A percentile compares a stretch with the other conserved stretches of the same genome.
Evolutionary conservation across 768 basidiomycete species (phyloP).

Genomic region (Rickenella mellea): DNA sequence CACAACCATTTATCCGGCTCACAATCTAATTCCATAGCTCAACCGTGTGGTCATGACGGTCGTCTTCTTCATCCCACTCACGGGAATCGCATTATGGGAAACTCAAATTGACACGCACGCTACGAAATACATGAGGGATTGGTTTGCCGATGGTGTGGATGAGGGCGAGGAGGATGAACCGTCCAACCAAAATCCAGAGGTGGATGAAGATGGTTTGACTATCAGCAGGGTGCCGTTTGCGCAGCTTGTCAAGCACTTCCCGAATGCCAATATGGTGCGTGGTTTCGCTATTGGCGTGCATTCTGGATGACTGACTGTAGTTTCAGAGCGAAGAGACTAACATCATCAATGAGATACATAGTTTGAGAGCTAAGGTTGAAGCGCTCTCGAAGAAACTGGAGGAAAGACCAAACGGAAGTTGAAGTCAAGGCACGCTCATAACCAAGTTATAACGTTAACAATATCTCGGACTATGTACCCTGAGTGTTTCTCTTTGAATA

Average conservation of each 20-base stretch:
- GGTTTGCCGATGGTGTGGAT: slow-evolving; percentile 48
- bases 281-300: slow-evolving; percentile 2
- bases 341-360: slow-evolving; percentile 54
- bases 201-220: slow-evolving; percentile 48
- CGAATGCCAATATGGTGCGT: slow-evolving; percentile 61
- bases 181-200: slow-evolving; percentile 46
- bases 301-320: slow-evolving; percentile 2
- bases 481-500: no score
- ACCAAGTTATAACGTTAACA: no score
- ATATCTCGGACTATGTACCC: no score
- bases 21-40: slow-evolving; percentile 29
- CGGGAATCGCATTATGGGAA: slow-evolving; percentile 69
- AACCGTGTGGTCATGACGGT: slow-evolving; percentile 72
- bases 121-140: slow-evolving; percentile 56
- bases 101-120: slow-evolving; percentile 38
- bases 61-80: slow-evolving; percentile 77
- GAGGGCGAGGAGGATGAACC: slow-evolving; percentile 50
- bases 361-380: slow-evolving; percentile 36
- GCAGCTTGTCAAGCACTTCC: slow-evolving; percentile 63
- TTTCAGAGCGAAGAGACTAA: slow-evolving; percentile 45
- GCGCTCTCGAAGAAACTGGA: slow-evolving; percentile 27
- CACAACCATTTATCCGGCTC: no score
- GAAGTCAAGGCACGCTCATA: no score
- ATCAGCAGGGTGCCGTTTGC: slow-evolving; percentile 67
- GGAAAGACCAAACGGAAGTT: no score